A percentile compares a stretch with the other conserved stretches of the same genome.
Conservation (phyloP, 2,329 filamentous ascomycete species). For the Ilyonectria robusta region DNA sequence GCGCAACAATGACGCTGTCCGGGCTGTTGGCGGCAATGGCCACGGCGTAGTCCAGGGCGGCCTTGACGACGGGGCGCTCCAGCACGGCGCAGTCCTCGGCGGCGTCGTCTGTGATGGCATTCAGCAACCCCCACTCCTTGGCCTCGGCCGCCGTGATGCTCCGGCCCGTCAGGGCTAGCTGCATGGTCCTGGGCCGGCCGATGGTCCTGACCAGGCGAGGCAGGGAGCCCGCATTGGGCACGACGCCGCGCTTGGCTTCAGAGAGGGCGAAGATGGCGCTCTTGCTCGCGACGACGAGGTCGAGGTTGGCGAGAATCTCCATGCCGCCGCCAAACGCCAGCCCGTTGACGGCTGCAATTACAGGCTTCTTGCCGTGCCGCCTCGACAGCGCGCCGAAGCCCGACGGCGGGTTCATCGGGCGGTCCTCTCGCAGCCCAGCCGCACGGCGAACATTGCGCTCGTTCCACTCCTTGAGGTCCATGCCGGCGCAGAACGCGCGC, state of each 20-base stretch:
- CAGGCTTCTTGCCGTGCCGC: constrained; percentile 78
- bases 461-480: constrained; percentile 68
- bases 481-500: constrained; percentile 77
- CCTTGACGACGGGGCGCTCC: constrained; percentile 60
- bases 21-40: constrained; percentile 77
- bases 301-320: constrained; percentile 82
- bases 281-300: constrained; percentile 76
- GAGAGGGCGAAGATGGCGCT: constrained; percentile 77
- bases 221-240: constrained; percentile 79
- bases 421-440: constrained; percentile 40
- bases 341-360: constrained; percentile 84
- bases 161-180: constrained; percentile 76
- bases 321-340: constrained; percentile 82
- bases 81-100: constrained; percentile 47
- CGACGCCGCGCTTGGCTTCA: constrained; percentile 79
- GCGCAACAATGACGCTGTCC: constrained; percentile 78
- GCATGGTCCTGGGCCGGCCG: constrained; percentile 76
- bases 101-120: constrained; percentile 66
- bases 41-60: constrained; percentile 71
- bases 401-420: constrained; percentile 45
- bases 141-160: constrained; percentile 71
- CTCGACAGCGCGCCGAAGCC: constrained; percentile 79
- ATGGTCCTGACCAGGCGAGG: constrained; percentile 76
- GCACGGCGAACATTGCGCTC: constrained; percentile 41
- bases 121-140: constrained; percentile 76